Base-by-base conservation (phyloP, 768 basidiomycete species). In the Flagelloscypha sp. region DNA sequence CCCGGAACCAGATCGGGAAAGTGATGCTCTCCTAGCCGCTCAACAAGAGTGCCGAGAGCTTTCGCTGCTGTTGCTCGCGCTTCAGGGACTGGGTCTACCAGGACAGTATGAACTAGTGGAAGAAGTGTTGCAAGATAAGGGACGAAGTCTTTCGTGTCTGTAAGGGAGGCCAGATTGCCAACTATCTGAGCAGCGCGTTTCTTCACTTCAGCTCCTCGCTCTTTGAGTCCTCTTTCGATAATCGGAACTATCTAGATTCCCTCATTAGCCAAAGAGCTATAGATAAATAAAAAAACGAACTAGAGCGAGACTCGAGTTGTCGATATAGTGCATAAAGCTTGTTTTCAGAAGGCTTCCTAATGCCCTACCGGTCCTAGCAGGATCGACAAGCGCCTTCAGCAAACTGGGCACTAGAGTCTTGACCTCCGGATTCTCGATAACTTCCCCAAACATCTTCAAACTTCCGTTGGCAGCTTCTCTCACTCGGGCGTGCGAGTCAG, bases 401-500 rank as follows among this genome's bases (percentile, higher is more conserved):
- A 98, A 74, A 8, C 82, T 71, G 6, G 85, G 86, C 12, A 92
- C 89, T 41, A 99, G 68, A 6, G 77, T 76, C 54, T 94, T 87
- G 41, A 98, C 89, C 60, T 99, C 95, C 0, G 95, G 95, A 50
- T 98, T 99, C 57, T 72, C 90, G 52, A 97, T 92, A 37, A 99
- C 95, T 59, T 98, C 95, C 21, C 95, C 95, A 54, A 99, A 98
- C 53, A 88, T 85, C 57, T 98, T 97, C 59, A 99, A 61, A 57
- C 87, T 90, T 60, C 85, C 84, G 63, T 97, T 98, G 11, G 94
- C 95, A 2, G 93, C 79, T 6, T 75, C 60, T 43, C 89, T 78
- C 20, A 99, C 95, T 69, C 98, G 94, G 10, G 90, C 81, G 64
- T 98, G 95, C 5, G 95, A 93, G 57, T 99, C 95, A 36, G 92